Evolutionary conservation across 306 rosid species (phyloP).

Genomic region (Acacia crassicarpa): DNA sequence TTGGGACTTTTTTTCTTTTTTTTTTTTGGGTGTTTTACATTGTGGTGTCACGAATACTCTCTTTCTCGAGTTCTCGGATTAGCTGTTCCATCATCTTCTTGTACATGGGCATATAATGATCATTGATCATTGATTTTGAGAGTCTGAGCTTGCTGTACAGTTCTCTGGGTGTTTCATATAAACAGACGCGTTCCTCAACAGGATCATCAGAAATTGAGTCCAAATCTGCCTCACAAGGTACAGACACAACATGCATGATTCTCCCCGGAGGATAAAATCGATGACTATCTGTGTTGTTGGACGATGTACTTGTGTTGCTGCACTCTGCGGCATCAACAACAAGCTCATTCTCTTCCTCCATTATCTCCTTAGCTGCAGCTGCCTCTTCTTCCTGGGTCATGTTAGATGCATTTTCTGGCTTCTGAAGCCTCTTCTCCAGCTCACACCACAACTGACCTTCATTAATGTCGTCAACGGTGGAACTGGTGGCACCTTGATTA

Average conservation of each 20-base stretch:
- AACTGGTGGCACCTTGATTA: constrained; percentile 27
- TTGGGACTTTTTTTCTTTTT: neutral
- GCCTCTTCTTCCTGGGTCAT: constrained; percentile 54
- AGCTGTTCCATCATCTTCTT: constrained; percentile 67
- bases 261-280: constrained; percentile 72
- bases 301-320: constrained; percentile 36
- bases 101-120: constrained; percentile 79
- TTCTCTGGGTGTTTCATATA: constrained; percentile 70
- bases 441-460: constrained; percentile 69
- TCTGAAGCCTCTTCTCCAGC: constrained; percentile 64
- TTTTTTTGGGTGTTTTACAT: constrained; percentile 8
- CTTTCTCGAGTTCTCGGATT: constrained; percentile 53
- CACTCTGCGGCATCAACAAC: constrained; percentile 44
- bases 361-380: constrained; percentile 59
- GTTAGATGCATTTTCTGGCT: constrained; percentile 34
- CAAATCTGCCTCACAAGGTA: constrained; percentile 33
- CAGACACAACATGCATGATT: constrained; percentile 69
- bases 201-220: constrained; percentile 28
- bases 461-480: constrained; percentile 42
- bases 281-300: constrained; percentile 46
- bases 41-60: constrained; percentile 5
- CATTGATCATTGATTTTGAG: constrained; percentile 65
- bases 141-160: constrained; percentile 73
- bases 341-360: constrained; percentile 47
- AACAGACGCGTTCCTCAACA: constrained; percentile 46